These are phyloP conservation scores for Heliosperma pusillum DNA, from an alignment of 148 eudicot genomes.

Conservation along the genomic window DNA sequence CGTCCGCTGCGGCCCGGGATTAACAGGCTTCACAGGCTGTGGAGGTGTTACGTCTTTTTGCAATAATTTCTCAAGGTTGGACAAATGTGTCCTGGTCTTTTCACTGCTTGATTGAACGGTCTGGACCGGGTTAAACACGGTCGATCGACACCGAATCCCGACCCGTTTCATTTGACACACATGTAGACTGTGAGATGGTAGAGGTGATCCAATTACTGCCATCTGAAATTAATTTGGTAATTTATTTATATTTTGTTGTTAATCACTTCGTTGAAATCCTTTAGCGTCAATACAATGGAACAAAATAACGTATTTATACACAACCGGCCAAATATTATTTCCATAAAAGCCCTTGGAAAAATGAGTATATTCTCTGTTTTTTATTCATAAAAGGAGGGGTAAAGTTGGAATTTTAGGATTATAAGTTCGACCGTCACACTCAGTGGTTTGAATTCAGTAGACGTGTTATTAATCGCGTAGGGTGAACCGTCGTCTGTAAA, in stretches of 20 bases:
- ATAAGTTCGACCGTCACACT: slow-evolving; percentile 8
- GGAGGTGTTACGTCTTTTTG: slow-evolving; percentile 29
- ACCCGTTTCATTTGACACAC: slow-evolving; percentile 27
- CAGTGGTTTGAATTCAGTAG: neutral
- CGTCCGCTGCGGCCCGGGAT: slow-evolving; percentile 11
- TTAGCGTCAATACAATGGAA: slow-evolving; percentile 10
- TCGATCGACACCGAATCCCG: slow-evolving; percentile 33
- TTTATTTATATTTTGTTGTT: neutral
- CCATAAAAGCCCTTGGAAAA: slow-evolving; percentile 1
- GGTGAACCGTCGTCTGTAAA: slow-evolving; percentile 17
- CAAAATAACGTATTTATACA: slow-evolving; percentile 15
- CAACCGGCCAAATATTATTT: neutral
- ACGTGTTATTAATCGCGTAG: slow-evolving; percentile 26
- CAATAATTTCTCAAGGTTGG: slow-evolving; percentile 64
- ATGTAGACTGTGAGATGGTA: slow-evolving; percentile 39
- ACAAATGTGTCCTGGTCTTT: slow-evolving; percentile 35
- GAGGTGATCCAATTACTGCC: slow-evolving; percentile 30
- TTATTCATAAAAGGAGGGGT: neutral
- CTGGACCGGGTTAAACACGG: slow-evolving; percentile 30
- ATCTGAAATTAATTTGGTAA: slow-evolving; percentile 17
- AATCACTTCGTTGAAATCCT: slow-evolving; percentile 3
- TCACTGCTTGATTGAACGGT: slow-evolving; percentile 26
- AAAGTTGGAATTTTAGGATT: neutral
- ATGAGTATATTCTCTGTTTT: accelerated
- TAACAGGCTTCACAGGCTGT: slow-evolving; percentile 12